phyloP scores from a whole-genome alignment of 768 basidiomycete genomes.

The Macrolepiota fuliginosa region DNA sequence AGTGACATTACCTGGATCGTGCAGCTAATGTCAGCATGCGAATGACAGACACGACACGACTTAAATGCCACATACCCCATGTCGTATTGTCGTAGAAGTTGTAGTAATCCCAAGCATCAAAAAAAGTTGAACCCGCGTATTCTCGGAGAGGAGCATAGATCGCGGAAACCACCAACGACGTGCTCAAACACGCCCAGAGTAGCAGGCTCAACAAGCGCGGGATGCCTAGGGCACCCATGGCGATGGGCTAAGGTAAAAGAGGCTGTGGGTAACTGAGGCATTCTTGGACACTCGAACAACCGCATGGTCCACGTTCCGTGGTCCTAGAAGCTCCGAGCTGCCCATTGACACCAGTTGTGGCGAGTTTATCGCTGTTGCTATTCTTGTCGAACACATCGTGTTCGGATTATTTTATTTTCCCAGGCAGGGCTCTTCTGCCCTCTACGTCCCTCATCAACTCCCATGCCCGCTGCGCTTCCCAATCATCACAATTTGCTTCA shows the following conservation, averaged over 20 bases:
- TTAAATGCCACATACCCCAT: constrained; percentile 13
- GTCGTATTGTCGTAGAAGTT: constrained; percentile 16
- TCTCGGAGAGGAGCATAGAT: constrained; percentile 13
- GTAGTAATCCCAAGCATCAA: constrained; percentile 17
- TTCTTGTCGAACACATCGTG: background rate
- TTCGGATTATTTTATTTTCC: background rate
- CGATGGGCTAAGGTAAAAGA: background rate
- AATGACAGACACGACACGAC: background rate
- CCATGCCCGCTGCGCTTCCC: background rate
- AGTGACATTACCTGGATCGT: constrained; percentile 54
- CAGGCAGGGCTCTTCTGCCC: background rate
- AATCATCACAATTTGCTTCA: background rate
- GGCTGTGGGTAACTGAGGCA: constrained; percentile 4
- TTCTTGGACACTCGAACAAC: background rate
- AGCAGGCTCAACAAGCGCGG: background rate
- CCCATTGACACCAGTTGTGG: background rate
- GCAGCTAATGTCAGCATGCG: constrained; percentile 1
- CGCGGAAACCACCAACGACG: background rate
- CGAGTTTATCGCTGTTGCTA: background rate
- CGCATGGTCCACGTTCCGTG: background rate
- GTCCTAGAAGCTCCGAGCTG: background rate
- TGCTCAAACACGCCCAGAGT: background rate
- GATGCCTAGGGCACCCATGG: background rate
- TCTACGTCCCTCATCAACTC: background rate
- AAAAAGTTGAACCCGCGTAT: constrained; percentile 16